Evolutionary conservation across 2,329 filamentous ascomycete species (phyloP).

Genomic region (Aureobasidium mangrovei): DNA sequence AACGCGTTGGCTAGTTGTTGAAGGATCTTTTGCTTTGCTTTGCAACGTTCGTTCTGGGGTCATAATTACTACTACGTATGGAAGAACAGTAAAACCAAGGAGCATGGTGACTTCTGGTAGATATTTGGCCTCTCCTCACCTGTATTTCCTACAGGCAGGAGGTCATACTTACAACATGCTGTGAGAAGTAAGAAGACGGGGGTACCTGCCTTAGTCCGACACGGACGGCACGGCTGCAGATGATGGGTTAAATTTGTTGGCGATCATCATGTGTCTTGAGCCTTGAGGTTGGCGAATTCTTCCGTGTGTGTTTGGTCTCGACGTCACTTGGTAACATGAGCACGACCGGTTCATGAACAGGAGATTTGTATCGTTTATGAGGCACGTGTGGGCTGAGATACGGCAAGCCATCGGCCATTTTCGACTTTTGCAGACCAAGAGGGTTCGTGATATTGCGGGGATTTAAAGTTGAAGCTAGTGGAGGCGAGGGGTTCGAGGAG

Average conservation of each 20-base stretch:
- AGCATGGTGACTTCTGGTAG: too few species aligned
- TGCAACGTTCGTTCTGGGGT: too few species aligned
- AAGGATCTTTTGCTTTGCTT: too few species aligned
- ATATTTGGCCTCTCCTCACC: background rate
- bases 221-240: slow-evolving; percentile 1
- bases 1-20: too few species aligned
- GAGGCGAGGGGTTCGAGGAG: background rate
- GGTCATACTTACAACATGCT: background rate
- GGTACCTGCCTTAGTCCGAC: slow-evolving; percentile 8
- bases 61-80: too few species aligned
- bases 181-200: background rate
- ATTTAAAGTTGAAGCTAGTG: slow-evolving; percentile 5
- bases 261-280: slow-evolving; percentile 2
- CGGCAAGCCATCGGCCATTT: background rate
- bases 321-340: background rate
- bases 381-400: background rate
- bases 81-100: too few species aligned
- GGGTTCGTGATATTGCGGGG: slow-evolving; percentile 7
- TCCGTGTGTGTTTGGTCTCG: background rate
- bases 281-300: background rate
- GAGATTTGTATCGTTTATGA: background rate
- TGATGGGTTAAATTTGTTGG: background rate
- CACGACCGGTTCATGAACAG: background rate
- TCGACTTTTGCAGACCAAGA: too few species aligned
- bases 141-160: background rate